Evolutionary conservation across 1,284 basidiomycete species (phyloP), one percentile per base, ranked within the genome.

Genomic region (Coniferiporia sulphurascens): DNA sequence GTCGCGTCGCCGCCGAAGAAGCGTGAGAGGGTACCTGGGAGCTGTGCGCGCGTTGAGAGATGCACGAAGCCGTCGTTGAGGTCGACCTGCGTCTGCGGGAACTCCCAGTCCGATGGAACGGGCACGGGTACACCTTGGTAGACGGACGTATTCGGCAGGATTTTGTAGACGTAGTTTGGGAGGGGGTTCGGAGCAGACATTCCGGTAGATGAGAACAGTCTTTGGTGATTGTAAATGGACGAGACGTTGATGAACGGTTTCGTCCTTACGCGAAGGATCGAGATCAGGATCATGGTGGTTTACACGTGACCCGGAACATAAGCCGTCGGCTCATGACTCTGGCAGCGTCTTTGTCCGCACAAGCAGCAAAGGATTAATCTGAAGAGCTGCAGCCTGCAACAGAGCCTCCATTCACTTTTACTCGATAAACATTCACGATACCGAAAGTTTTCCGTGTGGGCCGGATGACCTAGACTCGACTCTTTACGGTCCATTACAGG

Each of bases 31-130:
- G 64, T 65, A n/a, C 48, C 52, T 22, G 60, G 58, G 22, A 65
- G 57, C 48, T 67, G 66, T 32, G 48, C 46, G 21, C 41, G 46
- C 45, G 65, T 65, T 4, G 64, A 65, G 38, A 66, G 56, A 57
- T 67, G 66, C 13, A 66, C 61, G 62, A 65, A 67, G 27, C 66
- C 66, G 52, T 65, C 64, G n/a, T 64, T 61, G 21, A 60, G 60
- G 53, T 67, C 66, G 19, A 63, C 56, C 27, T 62, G 57, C 10
- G 63, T 58, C 27, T 62, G 52, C 6, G 61, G 63, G 49, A 65
- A 62, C 22, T 43, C 45, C 58, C 52, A 57, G 36, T 34, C 22
- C 5, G 63, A 58, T 8, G 61, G 54, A 13, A 64, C 43, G 17
- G 63, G 63, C 3, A 52, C 27, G 8, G 63, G 61, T 49, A 50